Conservation (phyloP, 305 asterid genomes). For the Rubia tinctorum region DNA sequence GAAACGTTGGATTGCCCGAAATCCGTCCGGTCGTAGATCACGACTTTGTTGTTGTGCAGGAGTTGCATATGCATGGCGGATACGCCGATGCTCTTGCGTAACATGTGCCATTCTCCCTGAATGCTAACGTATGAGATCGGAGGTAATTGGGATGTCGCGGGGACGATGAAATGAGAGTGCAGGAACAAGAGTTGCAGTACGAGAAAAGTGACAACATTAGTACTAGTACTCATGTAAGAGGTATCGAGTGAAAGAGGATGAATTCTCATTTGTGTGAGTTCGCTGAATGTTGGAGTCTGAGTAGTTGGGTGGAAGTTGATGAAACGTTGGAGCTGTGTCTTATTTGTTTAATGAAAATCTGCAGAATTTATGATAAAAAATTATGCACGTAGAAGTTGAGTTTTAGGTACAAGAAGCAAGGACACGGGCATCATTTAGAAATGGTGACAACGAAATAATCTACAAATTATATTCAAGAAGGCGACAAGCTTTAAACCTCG, state of each 20-base stretch:
- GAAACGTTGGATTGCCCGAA: slow-evolving; percentile 65
- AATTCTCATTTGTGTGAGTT: background rate
- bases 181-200: slow-evolving; percentile 15
- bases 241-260: background rate
- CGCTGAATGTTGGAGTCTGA: slow-evolving; percentile 3
- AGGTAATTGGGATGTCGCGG: slow-evolving; percentile 3
- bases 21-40: slow-evolving; percentile 61
- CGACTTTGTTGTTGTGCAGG: slow-evolving; percentile 47
- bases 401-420: background rate
- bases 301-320: slow-evolving; percentile 5
- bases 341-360: background rate
- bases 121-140: background rate
- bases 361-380: background rate
- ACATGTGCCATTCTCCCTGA: slow-evolving; percentile 49
- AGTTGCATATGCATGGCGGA: slow-evolving; percentile 70
- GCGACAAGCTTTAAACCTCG: background rate
- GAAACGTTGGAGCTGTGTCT: background rate
- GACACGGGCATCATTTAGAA: slow-evolving; percentile 1
- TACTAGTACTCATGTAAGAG: background rate
- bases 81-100: slow-evolving; percentile 49
- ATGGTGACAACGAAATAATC: background rate
- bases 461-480: background rate
- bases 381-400: background rate
- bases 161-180: slow-evolving; percentile 15
- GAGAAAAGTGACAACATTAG: slow-evolving; percentile 12